Percentiles rank a stretch among this genome's conserved stretches.
Conservation (phyloP, 306 rosid species). For the Acmispon strigosus region DNA sequence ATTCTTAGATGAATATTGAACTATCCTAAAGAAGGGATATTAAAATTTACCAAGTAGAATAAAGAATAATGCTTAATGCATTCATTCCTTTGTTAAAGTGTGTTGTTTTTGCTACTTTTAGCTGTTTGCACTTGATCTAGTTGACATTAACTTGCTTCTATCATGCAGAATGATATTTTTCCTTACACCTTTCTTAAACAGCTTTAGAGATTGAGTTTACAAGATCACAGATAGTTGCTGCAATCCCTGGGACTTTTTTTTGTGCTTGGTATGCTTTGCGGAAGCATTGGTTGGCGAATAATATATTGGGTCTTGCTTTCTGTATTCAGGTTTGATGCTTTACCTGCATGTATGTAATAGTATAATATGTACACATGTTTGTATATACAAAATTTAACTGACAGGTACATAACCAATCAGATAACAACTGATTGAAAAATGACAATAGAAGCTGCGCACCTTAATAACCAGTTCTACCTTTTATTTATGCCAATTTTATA, state of each 20-base stretch:
- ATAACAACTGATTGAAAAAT: not conserved
- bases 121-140: constrained; percentile 33
- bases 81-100: not conserved
- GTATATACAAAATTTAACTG: not conserved
- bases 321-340: constrained; percentile 77
- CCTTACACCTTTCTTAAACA: constrained; percentile 60
- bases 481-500: not conserved
- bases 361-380: not conserved
- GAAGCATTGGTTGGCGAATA: constrained; percentile 99
- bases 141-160: constrained; percentile 41
- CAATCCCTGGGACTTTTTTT: constrained; percentile 89
- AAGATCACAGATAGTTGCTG: constrained; percentile 82
- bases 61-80: not conserved
- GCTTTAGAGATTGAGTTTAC: constrained; percentile 98
- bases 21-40: not conserved
- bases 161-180: constrained; percentile 60
- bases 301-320: constrained; percentile 87
- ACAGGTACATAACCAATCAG: not conserved
- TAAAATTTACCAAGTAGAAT: not conserved
- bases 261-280: constrained; percentile 92
- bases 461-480: not conserved
- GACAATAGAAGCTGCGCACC: not conserved
- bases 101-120: not conserved
- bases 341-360: not conserved
- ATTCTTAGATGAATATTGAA: not conserved